phyloP scores from a whole-genome alignment of 257 asterid genomes.

The Jasminum sambac region DNA sequence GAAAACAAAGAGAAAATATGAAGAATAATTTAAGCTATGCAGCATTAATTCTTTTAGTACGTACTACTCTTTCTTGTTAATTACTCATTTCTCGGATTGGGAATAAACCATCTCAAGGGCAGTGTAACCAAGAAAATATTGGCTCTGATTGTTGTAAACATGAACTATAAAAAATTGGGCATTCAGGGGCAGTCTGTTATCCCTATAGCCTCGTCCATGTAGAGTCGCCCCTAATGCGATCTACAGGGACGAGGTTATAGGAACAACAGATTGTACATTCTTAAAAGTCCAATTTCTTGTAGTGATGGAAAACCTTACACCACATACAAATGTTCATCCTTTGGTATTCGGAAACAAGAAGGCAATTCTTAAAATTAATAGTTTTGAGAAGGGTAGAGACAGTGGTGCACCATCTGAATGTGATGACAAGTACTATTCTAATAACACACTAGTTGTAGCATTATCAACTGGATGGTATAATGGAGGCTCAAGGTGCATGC shows the following conservation, averaged over 20 bases:
- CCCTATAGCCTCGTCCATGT: too few relatives aligned
- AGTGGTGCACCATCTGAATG: slow-evolving; percentile 55
- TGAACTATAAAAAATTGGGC: too few relatives aligned
- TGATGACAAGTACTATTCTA: slow-evolving; percentile 41
- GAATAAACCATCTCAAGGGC: slow-evolving; percentile 39
- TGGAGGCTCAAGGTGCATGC: slow-evolving; percentile 38
- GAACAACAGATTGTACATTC: too few relatives aligned
- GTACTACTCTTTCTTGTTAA: background rate
- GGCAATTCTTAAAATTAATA: slow-evolving; percentile 46
- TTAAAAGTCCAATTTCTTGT: too few relatives aligned
- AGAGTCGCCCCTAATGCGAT: too few relatives aligned
- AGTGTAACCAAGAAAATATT: slow-evolving; percentile 40
- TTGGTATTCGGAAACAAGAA: slow-evolving; percentile 20
- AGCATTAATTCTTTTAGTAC: slow-evolving; percentile 2
- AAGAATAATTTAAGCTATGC: background rate
- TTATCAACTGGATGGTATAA: slow-evolving; percentile 52
- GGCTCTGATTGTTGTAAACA: slow-evolving; percentile 45
- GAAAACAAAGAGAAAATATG: background rate
- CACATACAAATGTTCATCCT: slow-evolving; percentile 43
- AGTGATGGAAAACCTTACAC: slow-evolving; percentile 34
- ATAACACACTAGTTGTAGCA: slow-evolving; percentile 35
- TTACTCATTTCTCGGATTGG: slow-evolving; percentile 25
- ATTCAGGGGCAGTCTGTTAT: too few relatives aligned
- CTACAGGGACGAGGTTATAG: too few relatives aligned
- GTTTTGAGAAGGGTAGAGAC: slow-evolving; percentile 43